Percentiles rank a stretch among this genome's conserved stretches.
phyloP scores from a whole-genome alignment of 805 yeast genomes.

The Ogataea degrootiae region DNA sequence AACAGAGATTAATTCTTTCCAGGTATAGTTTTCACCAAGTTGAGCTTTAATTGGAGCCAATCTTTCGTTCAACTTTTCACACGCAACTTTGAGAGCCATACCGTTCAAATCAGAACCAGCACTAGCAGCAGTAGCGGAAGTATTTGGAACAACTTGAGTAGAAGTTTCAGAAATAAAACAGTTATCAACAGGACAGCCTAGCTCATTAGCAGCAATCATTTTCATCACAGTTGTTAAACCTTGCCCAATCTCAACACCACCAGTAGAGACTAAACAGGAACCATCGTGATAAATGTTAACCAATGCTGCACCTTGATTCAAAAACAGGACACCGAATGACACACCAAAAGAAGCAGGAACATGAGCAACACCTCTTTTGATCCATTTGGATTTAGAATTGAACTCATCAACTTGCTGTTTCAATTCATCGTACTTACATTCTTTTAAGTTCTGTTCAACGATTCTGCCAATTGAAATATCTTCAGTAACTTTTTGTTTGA shows the following conservation, averaged over 20 bases:
- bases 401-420: constrained; percentile 35
- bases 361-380: constrained; percentile 42
- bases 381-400: constrained; percentile 37
- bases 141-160: constrained; percentile 42
- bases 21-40: constrained; percentile 32
- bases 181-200: constrained; percentile 36
- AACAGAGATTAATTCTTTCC: constrained; percentile 36
- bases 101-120: constrained; percentile 47
- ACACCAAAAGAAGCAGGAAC: constrained; percentile 46
- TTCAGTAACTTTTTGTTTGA: constrained; percentile 36
- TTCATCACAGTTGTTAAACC: constrained; percentile 46
- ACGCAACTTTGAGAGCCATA: constrained; percentile 44
- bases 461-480: constrained; percentile 37
- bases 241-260: constrained; percentile 49
- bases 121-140: constrained; percentile 47
- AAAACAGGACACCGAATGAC: constrained; percentile 39
- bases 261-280: constrained; percentile 40
- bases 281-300: constrained; percentile 44
- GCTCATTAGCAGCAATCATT: constrained; percentile 41
- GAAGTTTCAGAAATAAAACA: constrained; percentile 43
- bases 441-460: constrained; percentile 32
- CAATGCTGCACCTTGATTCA: constrained; percentile 46
- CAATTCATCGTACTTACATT: constrained; percentile 31
- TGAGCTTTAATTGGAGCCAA: constrained; percentile 34
- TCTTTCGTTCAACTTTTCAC: constrained; percentile 39